Conservation (phyloP, 2,329 filamentous ascomycete species). For the Aureobasidium sp. region DNA sequence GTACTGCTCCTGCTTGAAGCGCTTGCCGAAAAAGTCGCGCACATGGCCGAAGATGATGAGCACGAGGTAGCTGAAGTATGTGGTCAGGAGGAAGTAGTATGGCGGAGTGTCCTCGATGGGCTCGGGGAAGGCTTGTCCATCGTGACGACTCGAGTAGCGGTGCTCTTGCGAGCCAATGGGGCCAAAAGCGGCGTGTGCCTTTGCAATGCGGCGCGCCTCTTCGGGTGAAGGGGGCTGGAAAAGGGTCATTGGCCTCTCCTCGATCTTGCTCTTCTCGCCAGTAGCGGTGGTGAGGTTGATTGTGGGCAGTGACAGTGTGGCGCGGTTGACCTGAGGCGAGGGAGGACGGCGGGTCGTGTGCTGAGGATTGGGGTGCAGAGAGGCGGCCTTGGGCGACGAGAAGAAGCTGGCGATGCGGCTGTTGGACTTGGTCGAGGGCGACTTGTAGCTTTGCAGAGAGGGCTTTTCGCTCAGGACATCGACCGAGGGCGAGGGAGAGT, state of each 20-base stretch:
- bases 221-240: conserved; percentile 83
- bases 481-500: conserved; percentile 41
- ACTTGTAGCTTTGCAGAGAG: conserved; percentile 25
- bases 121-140: conserved; percentile 68
- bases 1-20: conserved; percentile 82
- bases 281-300: conserved; percentile 87
- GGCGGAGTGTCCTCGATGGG: conserved; percentile 91
- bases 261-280: conserved; percentile 64
- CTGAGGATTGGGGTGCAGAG: conserved; percentile 34
- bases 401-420: conserved; percentile 22
- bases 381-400: conserved; percentile 20
- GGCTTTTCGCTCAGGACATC: conserved; percentile 48
- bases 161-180: conserved; percentile 73
- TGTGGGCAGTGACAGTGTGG: conserved; percentile 72
- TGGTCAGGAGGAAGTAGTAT: conserved; percentile 94
- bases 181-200: conserved; percentile 83
- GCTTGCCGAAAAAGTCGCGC: conserved; percentile 95
- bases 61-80: conserved; percentile 95
- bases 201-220: conserved; percentile 66
- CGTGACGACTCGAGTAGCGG: conserved; percentile 81
- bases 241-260: conserved; percentile 68
- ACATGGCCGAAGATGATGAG: conserved; percentile 93
- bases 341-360: conserved; percentile 55
- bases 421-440: conserved; percentile 17
- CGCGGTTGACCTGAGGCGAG: conserved; percentile 58